A percentile compares a stretch with the other conserved stretches of the same genome.
Conservation (phyloP, 1,284 basidiomycete genomes). For the Athelia psychrophila region DNA sequence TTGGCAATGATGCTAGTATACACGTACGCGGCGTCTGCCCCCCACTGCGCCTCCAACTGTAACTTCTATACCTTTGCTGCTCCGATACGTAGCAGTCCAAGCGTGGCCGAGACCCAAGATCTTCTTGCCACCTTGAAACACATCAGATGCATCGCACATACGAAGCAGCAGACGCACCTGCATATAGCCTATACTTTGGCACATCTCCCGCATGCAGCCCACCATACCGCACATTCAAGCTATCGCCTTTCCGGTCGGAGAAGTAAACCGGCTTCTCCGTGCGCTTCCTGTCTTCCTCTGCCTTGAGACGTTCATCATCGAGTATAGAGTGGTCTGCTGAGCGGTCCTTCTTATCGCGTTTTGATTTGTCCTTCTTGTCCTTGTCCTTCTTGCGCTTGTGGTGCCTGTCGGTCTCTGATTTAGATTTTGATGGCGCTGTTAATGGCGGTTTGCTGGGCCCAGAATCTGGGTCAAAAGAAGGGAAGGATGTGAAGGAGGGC, state of each 20-base stretch:
- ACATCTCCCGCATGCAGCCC: conserved; percentile 60
- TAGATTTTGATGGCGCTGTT: conserved; percentile 3
- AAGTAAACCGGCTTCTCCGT: conserved; percentile 44
- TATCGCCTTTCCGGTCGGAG: conserved; percentile 69
- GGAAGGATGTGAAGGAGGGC: conserved; percentile 56
- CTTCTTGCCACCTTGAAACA: conserved; percentile 58
- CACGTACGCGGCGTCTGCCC: conserved; percentile 45
- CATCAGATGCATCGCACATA: conserved; percentile 43
- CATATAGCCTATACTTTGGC: conserved; percentile 61
- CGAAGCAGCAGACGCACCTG: conserved; percentile 39
- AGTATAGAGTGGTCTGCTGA: conserved; percentile 12
- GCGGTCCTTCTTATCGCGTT: conserved; percentile 15
- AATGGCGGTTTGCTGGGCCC: conserved; percentile 28
- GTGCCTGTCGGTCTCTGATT: conserved; percentile 1
- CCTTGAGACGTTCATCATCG: conserved; percentile 36
- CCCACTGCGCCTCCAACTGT: conserved; percentile 40
- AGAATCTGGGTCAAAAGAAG: conserved; percentile 56
- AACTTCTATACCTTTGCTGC: conserved; percentile 59
- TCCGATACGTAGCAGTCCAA: conserved; percentile 45
- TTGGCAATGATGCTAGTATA: conserved; percentile 39
- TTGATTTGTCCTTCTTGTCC: conserved; percentile 21
- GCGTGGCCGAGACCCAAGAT: conserved; percentile 56
- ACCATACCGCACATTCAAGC: conserved; percentile 69
- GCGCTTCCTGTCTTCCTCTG: conserved; percentile 29
- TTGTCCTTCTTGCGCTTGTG: conserved; percentile 24